Conservation (phyloP, 768 basidiomycete species). For the Tricholoma furcatifolium region DNA sequence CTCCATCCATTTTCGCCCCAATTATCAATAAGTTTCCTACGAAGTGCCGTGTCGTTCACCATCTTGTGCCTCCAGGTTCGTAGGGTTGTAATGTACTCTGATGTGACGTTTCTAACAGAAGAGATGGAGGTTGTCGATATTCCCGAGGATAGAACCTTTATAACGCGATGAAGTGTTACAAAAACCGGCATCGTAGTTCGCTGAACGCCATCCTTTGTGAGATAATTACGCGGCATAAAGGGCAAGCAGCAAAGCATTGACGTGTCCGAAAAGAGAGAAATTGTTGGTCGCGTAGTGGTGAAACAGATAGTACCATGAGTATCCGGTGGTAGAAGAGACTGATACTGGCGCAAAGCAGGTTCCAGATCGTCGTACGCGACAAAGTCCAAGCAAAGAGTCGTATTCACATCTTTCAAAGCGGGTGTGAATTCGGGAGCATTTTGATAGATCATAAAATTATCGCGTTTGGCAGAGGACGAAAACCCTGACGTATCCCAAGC, state of each 20-base stretch:
- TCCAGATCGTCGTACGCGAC: constrained; percentile 23
- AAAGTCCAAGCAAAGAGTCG: constrained; percentile 15
- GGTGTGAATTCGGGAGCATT: too few species aligned
- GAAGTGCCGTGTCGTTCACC: constrained; percentile 22
- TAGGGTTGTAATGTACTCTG: constrained; percentile 27
- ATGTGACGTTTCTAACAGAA: constrained; percentile 40
- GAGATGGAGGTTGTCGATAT: constrained; percentile 27
- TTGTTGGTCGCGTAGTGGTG: constrained; percentile 34
- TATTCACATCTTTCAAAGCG: background rate
- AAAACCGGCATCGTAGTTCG: constrained; percentile 39
- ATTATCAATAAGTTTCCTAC: constrained; percentile 28
- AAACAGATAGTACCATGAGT: constrained; percentile 26
- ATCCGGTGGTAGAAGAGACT: constrained; percentile 17
- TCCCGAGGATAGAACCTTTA: constrained; percentile 32
- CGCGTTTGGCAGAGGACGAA: background rate
- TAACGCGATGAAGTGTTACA: constrained; percentile 33
- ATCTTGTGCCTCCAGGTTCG: constrained; percentile 24
- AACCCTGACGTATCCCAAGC: background rate
- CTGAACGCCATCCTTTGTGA: constrained; percentile 5
- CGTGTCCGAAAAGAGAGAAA: constrained; percentile 30
- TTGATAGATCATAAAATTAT: background rate
- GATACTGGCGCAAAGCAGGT: constrained; percentile 21
- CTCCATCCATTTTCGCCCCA: constrained; percentile 40
- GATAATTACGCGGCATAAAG: constrained; percentile 33
- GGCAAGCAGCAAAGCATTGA: constrained; percentile 45